Base-by-base conservation (phyloP, 2,329 filamentous ascomycete species). In the Neofusicoccum laricinum region DNA sequence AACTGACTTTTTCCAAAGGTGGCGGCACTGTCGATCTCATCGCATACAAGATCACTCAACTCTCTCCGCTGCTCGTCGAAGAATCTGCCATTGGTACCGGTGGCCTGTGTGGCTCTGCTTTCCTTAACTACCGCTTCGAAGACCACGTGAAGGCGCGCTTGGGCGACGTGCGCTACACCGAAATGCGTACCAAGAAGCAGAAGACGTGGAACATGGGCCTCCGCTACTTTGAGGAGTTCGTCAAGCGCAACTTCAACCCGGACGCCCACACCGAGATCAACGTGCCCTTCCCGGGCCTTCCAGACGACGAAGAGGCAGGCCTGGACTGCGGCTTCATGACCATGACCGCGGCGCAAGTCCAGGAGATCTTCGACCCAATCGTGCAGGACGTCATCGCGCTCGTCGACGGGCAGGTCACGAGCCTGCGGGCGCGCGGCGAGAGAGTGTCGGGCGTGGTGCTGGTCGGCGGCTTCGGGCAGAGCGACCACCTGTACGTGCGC, bases 391-490 rank as follows among this genome's bases (percentile, higher is more conserved):
- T 81, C 0, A 71, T 79, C 17, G 69, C 71, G 17, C 67, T 80
- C 2, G 74, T 78, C 6, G 76, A 81, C 63, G 78, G 79, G 1
- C 81, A 83, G 65, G 78, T 81, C 2, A 67, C 78, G 1, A 74
- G 70, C 0, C 79, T 82, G 64, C 70, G 72, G 48, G 66, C 68
- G 5, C 78, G 77, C 51, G 73, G 73, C 4, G 79, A 79, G 4
- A 65, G 72, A 5, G 78, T 82, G 1, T 79, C 19, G 5, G 78
- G 90, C n/a, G 92, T 94, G 68, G 88, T 93, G 49, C 82, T 94
- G 5, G 91, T 94, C 0, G 91, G 91, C 67, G 91, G 91, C 6
- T 94, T 94, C 70, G 91, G 91, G 0, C 89, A 93, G 78, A 90
- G 87, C 75, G 87, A 91, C 72, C 92, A 91, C 72, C 83, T 92